Percentiles rank a stretch among this genome's conserved stretches.
Conservation (phyloP, 2,329 filamentous ascomycete species). For the Claviceps sp. region DNA sequence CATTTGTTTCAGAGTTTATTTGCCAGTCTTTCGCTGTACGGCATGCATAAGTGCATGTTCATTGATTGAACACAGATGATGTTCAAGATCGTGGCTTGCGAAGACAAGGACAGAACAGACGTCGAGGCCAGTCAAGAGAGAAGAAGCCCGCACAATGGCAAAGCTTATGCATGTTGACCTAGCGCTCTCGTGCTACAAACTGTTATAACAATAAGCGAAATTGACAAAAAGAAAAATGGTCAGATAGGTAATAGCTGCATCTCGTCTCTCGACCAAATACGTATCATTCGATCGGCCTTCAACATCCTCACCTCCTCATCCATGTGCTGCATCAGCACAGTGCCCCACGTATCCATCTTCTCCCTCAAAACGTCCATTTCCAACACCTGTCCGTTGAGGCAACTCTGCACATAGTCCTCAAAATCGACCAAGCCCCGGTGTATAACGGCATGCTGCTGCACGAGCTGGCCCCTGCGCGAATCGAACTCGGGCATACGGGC, state of each 20-base stretch:
- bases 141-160: no score
- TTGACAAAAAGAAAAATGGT: slow-evolving; percentile 3
- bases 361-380: slow-evolving; percentile 46
- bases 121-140: no score
- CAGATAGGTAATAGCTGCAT: slow-evolving; percentile 58
- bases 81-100: no score
- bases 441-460: slow-evolving; percentile 66
- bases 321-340: slow-evolving; percentile 68
- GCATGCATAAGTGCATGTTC: no score
- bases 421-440: slow-evolving; percentile 61
- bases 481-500: slow-evolving; percentile 67
- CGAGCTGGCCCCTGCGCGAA: slow-evolving; percentile 38
- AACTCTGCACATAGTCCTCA: slow-evolving; percentile 50
- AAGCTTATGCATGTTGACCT: not conserved
- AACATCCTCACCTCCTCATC: slow-evolving; percentile 72
- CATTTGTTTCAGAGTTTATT: no score
- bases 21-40: no score
- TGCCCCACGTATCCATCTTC: slow-evolving; percentile 66
- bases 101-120: no score
- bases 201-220: not conserved
- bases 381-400: slow-evolving; percentile 43
- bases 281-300: slow-evolving; percentile 76
- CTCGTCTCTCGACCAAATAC: slow-evolving; percentile 67
- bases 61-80: no score
- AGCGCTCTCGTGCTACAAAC: not conserved